Conservation (phyloP, 805 yeast genomes). For the Myxozyma geophila region DNA sequence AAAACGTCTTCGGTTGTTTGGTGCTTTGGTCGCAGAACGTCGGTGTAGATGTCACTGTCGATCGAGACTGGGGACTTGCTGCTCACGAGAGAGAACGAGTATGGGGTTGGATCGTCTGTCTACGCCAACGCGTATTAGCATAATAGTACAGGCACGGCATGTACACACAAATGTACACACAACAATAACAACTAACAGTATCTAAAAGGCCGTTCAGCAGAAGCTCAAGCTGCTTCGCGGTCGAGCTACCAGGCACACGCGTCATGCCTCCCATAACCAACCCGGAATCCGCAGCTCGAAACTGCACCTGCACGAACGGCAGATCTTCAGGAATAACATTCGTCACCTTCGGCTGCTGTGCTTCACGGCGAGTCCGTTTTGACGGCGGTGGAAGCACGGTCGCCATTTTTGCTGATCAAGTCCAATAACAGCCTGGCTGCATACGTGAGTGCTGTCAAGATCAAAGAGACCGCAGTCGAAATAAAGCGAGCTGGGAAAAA, state of each 20-base stretch:
- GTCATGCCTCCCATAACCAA: slow-evolving; percentile 73
- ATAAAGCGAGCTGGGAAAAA: not conserved
- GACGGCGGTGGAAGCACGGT: slow-evolving; percentile 93
- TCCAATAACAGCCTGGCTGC: not conserved
- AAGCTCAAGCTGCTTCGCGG: slow-evolving; percentile 85
- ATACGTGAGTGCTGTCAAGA: too few species aligned
- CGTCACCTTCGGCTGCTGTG: slow-evolving; percentile 79
- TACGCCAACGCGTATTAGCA: not conserved
- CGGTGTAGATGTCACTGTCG: slow-evolving; percentile 72
- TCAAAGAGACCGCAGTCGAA: not conserved
- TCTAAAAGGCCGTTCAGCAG: slow-evolving; percentile 79
- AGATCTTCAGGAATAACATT: slow-evolving; percentile 74
- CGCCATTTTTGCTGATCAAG: slow-evolving; percentile 57
- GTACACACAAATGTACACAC: not conserved
- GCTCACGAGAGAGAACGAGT: slow-evolving; percentile 69
- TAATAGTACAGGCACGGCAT: not conserved
- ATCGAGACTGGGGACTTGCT: slow-evolving; percentile 65
- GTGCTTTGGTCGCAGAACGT: slow-evolving; percentile 83
- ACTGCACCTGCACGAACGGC: slow-evolving; percentile 84
- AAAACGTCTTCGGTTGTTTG: slow-evolving; percentile 91
- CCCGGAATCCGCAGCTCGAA: slow-evolving; percentile 93
- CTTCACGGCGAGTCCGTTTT: slow-evolving; percentile 81
- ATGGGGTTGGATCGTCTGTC: slow-evolving; percentile 84
- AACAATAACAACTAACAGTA: slow-evolving; percentile 17
- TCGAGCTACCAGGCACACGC: slow-evolving; percentile 88